Evolutionary conservation across 2,329 filamentous ascomycete species (phyloP).

Genomic region (Clonostachys sp.): DNA sequence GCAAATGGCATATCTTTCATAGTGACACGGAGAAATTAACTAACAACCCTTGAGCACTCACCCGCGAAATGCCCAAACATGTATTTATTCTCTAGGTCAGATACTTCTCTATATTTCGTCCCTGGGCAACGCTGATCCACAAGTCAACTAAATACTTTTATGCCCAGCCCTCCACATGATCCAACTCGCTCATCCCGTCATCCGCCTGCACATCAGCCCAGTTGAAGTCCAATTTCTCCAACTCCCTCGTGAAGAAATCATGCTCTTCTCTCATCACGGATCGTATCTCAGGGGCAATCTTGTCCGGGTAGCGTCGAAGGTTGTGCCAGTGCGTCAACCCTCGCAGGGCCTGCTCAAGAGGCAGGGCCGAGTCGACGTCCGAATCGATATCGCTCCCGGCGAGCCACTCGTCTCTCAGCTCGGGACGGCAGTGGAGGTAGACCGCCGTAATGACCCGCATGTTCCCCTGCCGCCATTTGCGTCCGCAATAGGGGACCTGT

Average conservation of each 20-base stretch:
- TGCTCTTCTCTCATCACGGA: constrained; percentile 65
- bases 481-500: constrained; percentile 94
- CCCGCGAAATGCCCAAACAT: too few species aligned
- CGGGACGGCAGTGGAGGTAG: constrained; percentile 88
- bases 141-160: background rate
- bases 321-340: constrained; percentile 95
- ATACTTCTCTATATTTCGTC: too few species aligned
- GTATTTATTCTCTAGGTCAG: too few species aligned
- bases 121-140: too few species aligned
- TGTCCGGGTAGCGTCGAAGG: constrained; percentile 73
- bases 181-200: constrained; percentile 23
- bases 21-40: too few species aligned
- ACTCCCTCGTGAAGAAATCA: constrained; percentile 74
- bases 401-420: constrained; percentile 93
- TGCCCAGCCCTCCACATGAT: constrained; percentile 22
- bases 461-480: constrained; percentile 96
- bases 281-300: constrained; percentile 58
- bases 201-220: constrained; percentile 36
- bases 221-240: constrained; percentile 64
- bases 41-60: too few species aligned
- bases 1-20: too few species aligned
- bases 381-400: constrained; percentile 87
- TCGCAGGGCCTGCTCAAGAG: constrained; percentile 84
- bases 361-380: constrained; percentile 88
- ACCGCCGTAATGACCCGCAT: constrained; percentile 99